Conservation (phyloP, 116 monocot species). For the Trichopus zeylanicus region DNA sequence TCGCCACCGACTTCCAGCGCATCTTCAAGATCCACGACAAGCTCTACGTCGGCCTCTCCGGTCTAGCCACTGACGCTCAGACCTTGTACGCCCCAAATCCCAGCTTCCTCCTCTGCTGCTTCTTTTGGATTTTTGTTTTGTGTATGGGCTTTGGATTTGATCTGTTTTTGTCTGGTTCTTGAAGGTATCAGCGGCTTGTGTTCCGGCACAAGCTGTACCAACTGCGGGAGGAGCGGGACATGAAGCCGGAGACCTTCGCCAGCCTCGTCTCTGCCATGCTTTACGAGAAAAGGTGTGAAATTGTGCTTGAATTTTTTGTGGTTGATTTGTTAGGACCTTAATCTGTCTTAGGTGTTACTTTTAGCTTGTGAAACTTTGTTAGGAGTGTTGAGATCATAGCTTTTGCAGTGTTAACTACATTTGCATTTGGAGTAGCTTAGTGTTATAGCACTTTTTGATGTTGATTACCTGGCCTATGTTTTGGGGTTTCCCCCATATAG, state of each 20-base stretch:
- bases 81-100: slow-evolving; percentile 39
- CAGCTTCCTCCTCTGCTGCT: background rate
- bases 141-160: too few relatives aligned
- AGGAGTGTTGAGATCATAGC: too few relatives aligned
- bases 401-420: too few relatives aligned
- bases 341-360: background rate
- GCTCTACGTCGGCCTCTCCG: slow-evolving; percentile 91
- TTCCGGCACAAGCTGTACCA: slow-evolving; percentile 93
- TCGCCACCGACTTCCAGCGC: slow-evolving; percentile 89
- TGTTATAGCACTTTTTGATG: too few relatives aligned
- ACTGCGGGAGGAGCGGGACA: slow-evolving; percentile 94
- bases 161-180: background rate
- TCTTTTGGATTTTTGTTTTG: too few relatives aligned
- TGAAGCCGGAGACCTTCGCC: slow-evolving; percentile 96
- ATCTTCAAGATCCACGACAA: slow-evolving; percentile 94
- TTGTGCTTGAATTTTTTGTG: background rate
- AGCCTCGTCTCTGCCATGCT: slow-evolving; percentile 91
- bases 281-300: slow-evolving; percentile 84
- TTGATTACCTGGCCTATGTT: too few relatives aligned
- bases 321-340: background rate
- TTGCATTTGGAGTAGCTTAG: too few relatives aligned
- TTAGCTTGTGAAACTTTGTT: too few relatives aligned
- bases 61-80: slow-evolving; percentile 90
- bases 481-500: too few relatives aligned
- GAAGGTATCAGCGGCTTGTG: slow-evolving; percentile 67